Evolutionary conservation across 1,284 basidiomycete species (phyloP), one percentile per base, ranked within the genome.

Genomic region (Pascua guehoae): DNA sequence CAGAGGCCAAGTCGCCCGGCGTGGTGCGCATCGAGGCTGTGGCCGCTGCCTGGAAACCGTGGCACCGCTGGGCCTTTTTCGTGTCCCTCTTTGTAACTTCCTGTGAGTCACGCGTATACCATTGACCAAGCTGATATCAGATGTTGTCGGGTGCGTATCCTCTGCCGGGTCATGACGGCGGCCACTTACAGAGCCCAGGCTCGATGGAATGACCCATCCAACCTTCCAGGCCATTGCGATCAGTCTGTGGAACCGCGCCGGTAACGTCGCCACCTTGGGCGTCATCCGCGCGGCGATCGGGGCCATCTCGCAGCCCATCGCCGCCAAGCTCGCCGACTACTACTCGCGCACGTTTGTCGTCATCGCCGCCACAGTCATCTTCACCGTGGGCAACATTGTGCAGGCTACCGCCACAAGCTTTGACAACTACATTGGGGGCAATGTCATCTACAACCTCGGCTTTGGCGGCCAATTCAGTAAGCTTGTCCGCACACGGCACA

Each of bases 251-350:
- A 44, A 49, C 37, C 24, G 17, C 4, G 47, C 53, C 4, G 53
- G 40, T 8, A 40, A 54, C 32, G 16, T 47, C 1, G 41, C 53
- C 4, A 48, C 32, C 14, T 47, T 54, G 12, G 36, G 16, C 15
- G 53, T 54, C 16, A 41, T 46, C n/a, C 53, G 47, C 40, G 76
- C 78, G 4, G 78, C 81, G 66, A 78, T 81, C 54, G 78, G 84
- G 55, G 84, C 85, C 24, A 81, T 85, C 43, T 83, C 87, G 37
- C 68, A 74, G 57, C 71, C 69, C 11, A 62, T 61, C 4, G 66
- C 65, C 45, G 71, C 71, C 32, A 71, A 70, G 46, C 60, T 74
- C 43, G 63, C 61, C 8, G 68, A 77, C 62, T 62, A 71, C 38
- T 11, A 80, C 80, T 2, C 76, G 32, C 48, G 48, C 14, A 17